These are phyloP conservation scores for Phaeosphaeriaceae sp. DNA, from an alignment of 2,329 filamentous ascomycete genomes.

Conservation along the genomic window DNA sequence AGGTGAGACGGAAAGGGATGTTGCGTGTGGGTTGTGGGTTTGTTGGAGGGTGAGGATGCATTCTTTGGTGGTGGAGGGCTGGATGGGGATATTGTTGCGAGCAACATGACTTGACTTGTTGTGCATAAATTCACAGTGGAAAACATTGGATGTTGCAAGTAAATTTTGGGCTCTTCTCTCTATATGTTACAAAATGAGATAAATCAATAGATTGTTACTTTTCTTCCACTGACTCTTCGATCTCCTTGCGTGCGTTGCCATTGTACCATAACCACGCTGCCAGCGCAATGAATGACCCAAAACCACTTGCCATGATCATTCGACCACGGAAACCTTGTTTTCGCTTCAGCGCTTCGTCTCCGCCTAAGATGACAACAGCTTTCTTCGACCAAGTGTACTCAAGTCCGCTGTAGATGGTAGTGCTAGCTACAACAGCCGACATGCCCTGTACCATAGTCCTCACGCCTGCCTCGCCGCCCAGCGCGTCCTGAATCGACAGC, in stretches of 20 bases:
- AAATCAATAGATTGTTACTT: not conserved
- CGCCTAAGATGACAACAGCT: conserved; percentile 82
- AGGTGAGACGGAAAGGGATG: not conserved
- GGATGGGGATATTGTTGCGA: not conserved
- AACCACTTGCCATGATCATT: conserved; percentile 56
- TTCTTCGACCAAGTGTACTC: conserved; percentile 93
- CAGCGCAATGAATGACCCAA: conserved; percentile 52
- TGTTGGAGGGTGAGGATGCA: not conserved
- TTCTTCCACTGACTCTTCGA: conserved; percentile 10
- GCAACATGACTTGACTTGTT: not conserved
- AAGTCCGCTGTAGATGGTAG: conserved; percentile 90
- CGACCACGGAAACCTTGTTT: conserved; percentile 57
- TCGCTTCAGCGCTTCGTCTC: conserved; percentile 55
- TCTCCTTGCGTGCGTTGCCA: conserved; percentile 14
- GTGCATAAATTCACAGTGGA: too few species aligned
- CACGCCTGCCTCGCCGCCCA: conserved; percentile 45
- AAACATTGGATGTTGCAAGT: too few species aligned
- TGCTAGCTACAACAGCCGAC: conserved; percentile 84
- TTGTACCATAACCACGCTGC: conserved; percentile 45
- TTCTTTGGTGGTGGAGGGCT: not conserved
- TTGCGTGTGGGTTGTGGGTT: not conserved
- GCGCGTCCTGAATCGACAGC: conserved; percentile 27
- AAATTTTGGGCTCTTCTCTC: too few species aligned
- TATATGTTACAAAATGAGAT: not conserved
- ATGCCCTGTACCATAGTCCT: conserved; percentile 44